Percentiles rank a stretch among this genome's conserved stretches.
Conservation (phyloP, 768 basidiomycete genomes). For the Lactarius pseudohatsudake region DNA sequence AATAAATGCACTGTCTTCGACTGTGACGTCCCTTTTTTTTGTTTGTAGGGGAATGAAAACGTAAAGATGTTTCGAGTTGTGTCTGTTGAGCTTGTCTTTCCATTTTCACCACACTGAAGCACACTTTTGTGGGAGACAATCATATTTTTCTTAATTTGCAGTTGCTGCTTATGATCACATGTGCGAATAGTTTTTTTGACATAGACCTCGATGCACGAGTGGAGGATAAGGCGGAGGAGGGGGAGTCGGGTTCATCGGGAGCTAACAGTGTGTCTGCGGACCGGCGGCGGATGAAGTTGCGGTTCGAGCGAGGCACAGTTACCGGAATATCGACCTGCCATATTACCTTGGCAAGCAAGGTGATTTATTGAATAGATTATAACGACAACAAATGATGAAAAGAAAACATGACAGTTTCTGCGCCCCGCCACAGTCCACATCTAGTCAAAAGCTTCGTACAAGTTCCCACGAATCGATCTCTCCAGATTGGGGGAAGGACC, state of each 20-base stretch:
- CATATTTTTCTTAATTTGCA: too few relatives aligned
- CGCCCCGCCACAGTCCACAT: constrained; percentile 1
- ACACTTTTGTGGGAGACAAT: too few relatives aligned
- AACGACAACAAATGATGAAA: constrained; percentile 4
- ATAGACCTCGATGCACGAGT: background rate
- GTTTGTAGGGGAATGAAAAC: too few relatives aligned
- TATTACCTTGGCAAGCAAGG: too few relatives aligned
- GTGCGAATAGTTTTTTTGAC: too few relatives aligned
- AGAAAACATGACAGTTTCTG: background rate
- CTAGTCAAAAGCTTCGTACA: constrained; percentile 2
- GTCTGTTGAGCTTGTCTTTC: too few relatives aligned
- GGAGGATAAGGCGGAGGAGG: background rate
- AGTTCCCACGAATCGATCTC: constrained; percentile 4
- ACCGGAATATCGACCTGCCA: too few relatives aligned
- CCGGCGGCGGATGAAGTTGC: background rate
- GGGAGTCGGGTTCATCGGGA: too few relatives aligned
- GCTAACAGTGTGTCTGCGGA: background rate
- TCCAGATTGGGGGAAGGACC: background rate
- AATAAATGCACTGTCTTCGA: background rate
- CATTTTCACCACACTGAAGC: too few relatives aligned
- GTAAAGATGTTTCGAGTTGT: too few relatives aligned
- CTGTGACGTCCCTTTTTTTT: too few relatives aligned
- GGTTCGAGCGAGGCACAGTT: background rate
- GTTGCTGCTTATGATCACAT: too few relatives aligned
- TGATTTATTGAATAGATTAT: background rate